Evolutionary conservation across 2,329 filamentous ascomycete genomes (phyloP), one percentile per base, ranked within the genome.

Genomic region (Fusarium keratoplasticum): DNA sequence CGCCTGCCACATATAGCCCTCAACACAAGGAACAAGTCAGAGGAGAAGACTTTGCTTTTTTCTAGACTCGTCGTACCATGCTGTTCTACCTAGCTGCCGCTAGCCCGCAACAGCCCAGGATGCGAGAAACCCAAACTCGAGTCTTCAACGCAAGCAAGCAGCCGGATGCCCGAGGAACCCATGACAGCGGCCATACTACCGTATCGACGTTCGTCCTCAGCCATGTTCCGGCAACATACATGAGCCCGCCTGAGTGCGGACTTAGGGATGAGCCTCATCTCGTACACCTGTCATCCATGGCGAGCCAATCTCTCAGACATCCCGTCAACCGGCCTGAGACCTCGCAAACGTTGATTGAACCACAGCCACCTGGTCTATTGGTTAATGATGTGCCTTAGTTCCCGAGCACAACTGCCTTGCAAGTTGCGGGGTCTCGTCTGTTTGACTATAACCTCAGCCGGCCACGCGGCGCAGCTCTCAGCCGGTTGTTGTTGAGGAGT

Each of bases 21-120:
- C 50, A 42, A 62, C 64, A 69, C 63, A 57, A 35, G 36, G 29
- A 29, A 58, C 50, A 36, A 44, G 36, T 27, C 40, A 63, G 27
- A 50, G 58, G 55, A 50, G 40, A 69, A 40, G 22, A 22, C 60
- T 69, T 78, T 78, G 67, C 67, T 76, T 76, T 74, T 66, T 76
- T 66, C 64, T 61, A 20, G 58, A 58, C 58, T 67, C 29, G 66
- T 78, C 74, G 74, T 77, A 77, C 67, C 70, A 77, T 77, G 38
- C 50, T 33, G 57, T 69, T 67, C 47, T 62, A 58, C 66, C 54
- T 61, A 20, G 50, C 31, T 61, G 58, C 67, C 72, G 61, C 66
- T 75, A 54, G 64, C 62, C 60, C 64, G 59, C 67, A 66, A 68
- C 61, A 38, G 50, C 22, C 57, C 50, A 31, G 40, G 36, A 42